Base-by-base conservation (phyloP, 495 filamentous ascomycete genomes). In the Penicillium daleae region DNA sequence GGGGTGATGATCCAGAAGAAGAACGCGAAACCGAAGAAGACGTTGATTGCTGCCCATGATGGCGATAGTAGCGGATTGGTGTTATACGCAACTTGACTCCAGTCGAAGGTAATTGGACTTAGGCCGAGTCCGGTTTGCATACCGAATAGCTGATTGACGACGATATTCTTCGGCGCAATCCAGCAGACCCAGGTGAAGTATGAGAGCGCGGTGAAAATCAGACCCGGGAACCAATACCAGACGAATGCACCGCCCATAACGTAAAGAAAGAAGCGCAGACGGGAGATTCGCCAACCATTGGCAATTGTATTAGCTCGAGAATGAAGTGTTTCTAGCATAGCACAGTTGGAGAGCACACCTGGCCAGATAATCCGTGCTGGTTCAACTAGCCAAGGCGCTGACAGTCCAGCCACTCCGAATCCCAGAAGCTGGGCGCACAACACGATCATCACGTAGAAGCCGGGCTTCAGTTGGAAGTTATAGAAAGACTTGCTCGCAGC, bases 111-210 rank as follows among this genome's bases (percentile, higher is more conserved):
- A 59, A 95, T 70, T 1, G 92, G 92, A 64, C 92, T 92, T 8
- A 95, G 71, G 2, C 92, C 92, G 32, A 96, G 75, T 27, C 92
- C 92, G 1, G 92, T 93, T 31, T 86, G 78, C 50, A 93, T 89
- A 6, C 92, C 92, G 60, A 95, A 94, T 65, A 90, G 57, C 63
- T 89, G 86, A 57, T 89, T 89, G 39, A 94, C 78, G 12, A 93
- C 84, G 31, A 91, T 88, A 66, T 91, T 94, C 57, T 91, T 81
- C 1, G 91, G 91, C 0, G 87, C 87, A 67, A 94, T 91, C 92
- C 92, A 96, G 22, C 91, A 93, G 51, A 94, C 75, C 56, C 92
- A 89, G 67, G 86, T 94, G 78, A 96, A 96, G 67, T 93, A 93
- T 70, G 89, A 92, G 58, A 95, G 79, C 0, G 90, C 90, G 4